Evolutionary conservation across 2,329 filamentous ascomycete species (phyloP).

Genomic region (Fusarium metavorans): DNA sequence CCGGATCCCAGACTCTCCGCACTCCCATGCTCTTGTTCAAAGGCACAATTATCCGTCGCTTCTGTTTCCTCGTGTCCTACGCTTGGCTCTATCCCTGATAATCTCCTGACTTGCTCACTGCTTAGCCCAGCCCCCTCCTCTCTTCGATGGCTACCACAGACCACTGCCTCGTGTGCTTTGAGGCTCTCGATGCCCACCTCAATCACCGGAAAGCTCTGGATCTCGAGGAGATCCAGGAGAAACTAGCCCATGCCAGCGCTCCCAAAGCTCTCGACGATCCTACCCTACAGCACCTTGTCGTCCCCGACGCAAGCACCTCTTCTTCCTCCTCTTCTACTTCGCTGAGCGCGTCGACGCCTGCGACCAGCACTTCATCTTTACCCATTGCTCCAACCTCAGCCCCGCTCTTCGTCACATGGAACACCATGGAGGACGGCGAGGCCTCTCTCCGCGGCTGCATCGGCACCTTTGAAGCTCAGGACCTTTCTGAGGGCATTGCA

Average conservation of each 20-base stretch:
- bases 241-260: conserved; percentile 60
- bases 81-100: conserved; percentile 20
- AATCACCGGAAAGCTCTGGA: conserved; percentile 75
- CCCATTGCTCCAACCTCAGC: conserved; percentile 60
- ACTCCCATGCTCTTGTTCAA: conserved; percentile 24
- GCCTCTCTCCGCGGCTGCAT: conserved; percentile 90
- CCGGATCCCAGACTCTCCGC: not conserved
- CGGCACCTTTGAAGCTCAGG: conserved; percentile 87
- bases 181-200: conserved; percentile 82
- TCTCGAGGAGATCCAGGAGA: conserved; percentile 76
- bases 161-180: conserved; percentile 95
- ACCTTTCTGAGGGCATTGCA: conserved; percentile 78
- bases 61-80: conserved; percentile 20
- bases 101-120: not conserved
- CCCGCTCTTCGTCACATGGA: conserved; percentile 96
- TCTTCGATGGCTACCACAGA: conserved; percentile 80
- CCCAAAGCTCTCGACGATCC: conserved; percentile 52
- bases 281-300: conserved; percentile 57
- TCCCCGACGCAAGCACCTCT: conserved; percentile 45
- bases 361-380: conserved; percentile 58
- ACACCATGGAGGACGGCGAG: conserved; percentile 67
- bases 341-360: conserved; percentile 59
- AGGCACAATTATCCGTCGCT: conserved; percentile 15
- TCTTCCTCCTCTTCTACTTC: conserved; percentile 56
- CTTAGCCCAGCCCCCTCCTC: conserved; percentile 7